These are phyloP conservation scores for Linnemannia zychae DNA, from an alignment of 192 early-diverging fungal species.

Conservation along the genomic window DNA sequence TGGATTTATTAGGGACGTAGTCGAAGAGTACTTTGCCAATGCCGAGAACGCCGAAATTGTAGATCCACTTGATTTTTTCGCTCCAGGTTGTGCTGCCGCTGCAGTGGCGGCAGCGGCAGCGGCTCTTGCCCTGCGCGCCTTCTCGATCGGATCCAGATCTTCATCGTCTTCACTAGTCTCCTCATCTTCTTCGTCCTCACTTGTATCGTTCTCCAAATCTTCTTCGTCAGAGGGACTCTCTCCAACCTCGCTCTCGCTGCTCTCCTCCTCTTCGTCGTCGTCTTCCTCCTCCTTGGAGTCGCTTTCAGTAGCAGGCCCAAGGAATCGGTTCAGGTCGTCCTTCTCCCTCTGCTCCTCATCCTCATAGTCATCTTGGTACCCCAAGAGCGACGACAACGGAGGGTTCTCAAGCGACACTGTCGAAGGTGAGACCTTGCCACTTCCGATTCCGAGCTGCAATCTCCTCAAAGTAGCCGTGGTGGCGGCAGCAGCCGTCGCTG, in stretches of 20 bases:
- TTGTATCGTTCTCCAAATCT: no score
- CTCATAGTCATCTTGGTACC: background rate
- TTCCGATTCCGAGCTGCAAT: background rate
- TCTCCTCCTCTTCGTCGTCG: constrained; percentile 10
- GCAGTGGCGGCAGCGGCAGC: constrained; percentile 4
- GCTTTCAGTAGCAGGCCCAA: constrained; percentile 39
- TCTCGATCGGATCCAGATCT: constrained; percentile 45
- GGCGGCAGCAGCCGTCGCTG: background rate
- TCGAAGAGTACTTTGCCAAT: constrained; percentile 30
- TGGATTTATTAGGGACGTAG: constrained; percentile 9
- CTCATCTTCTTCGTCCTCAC: constrained; percentile 22
- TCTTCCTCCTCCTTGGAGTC: constrained; percentile 28
- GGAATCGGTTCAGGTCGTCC: constrained; percentile 38
- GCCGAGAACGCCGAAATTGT: constrained; percentile 47
- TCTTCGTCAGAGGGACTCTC: constrained; percentile 1
- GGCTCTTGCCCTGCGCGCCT: constrained; percentile 36
- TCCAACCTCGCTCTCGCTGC: background rate
- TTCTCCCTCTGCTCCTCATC: constrained; percentile 29
- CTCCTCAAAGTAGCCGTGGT: background rate
- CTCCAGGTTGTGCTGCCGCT: background rate
- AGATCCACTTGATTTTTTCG: constrained; percentile 17
- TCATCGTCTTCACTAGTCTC: constrained; percentile 28
- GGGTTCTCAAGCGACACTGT: background rate
- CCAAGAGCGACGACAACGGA: background rate
- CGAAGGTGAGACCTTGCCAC: background rate